Percentiles rank a stretch among this genome's conserved stretches.
Evolutionary conservation across 257 asterid genomes (phyloP).

Genomic region (Salvia rosmarinus): DNA sequence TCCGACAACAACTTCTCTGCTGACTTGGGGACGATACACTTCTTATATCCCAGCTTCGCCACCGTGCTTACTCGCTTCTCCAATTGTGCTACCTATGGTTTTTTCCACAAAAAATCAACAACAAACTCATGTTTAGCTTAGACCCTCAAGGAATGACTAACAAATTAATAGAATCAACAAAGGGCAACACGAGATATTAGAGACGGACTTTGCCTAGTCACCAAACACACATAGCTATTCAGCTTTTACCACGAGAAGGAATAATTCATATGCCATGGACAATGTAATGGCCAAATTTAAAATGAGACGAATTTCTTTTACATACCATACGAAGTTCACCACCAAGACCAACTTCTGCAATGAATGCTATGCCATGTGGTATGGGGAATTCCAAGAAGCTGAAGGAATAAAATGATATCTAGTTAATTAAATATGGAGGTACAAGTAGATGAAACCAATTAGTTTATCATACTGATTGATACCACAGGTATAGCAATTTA

Average conservation of each 20-base stretch:
- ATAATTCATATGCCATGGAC: background rate
- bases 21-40: constrained; percentile 70
- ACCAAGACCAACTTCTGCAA: constrained; percentile 90
- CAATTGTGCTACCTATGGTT: constrained; percentile 73
- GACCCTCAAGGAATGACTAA: too few species aligned
- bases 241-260: background rate
- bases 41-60: constrained; percentile 80
- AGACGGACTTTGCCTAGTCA: too few species aligned
- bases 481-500: constrained; percentile 23
- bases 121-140: too few species aligned
- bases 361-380: constrained; percentile 81
- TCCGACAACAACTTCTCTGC: constrained; percentile 56
- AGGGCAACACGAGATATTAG: too few species aligned
- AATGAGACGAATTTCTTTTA: constrained; percentile 19
- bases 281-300: background rate
- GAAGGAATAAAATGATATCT: constrained; percentile 33
- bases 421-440: constrained; percentile 1
- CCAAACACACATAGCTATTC: background rate
- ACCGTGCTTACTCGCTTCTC: constrained; percentile 77
- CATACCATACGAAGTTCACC: constrained; percentile 83
- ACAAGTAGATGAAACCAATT: background rate
- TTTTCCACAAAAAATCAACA: too few species aligned
- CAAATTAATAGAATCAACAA: background rate
- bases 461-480: background rate
- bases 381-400: constrained; percentile 87